phyloP scores from a whole-genome alignment of 345 rosid species.

The Lumnitzera littorea region DNA sequence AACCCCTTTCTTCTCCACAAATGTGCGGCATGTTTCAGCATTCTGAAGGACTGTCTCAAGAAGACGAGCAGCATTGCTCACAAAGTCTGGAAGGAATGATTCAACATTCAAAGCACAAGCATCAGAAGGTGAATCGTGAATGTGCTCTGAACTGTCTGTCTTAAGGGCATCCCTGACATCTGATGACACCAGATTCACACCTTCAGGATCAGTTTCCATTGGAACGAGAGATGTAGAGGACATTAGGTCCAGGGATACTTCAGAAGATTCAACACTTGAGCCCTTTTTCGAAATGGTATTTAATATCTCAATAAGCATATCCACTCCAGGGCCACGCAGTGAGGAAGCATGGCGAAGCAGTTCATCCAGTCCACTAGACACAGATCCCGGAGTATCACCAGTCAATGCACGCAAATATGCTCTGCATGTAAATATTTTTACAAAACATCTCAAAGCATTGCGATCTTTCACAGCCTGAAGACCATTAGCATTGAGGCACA shows the following conservation, averaged over 20 bases:
- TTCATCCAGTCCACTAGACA: slow-evolving; percentile 93
- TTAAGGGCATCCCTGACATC: slow-evolving; percentile 38
- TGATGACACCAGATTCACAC: slow-evolving; percentile 22
- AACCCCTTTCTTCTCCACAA: slow-evolving; percentile 92
- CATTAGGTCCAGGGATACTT: slow-evolving; percentile 32
- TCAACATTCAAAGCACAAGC: slow-evolving; percentile 41
- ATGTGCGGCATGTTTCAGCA: slow-evolving; percentile 83
- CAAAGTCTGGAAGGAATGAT: slow-evolving; percentile 75
- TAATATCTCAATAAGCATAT: slow-evolving; percentile 85
- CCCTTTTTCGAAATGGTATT: slow-evolving; percentile 51
- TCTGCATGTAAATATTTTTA: slow-evolving; percentile 80
- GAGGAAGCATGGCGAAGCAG: slow-evolving; percentile 90
- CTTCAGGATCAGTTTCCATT: slow-evolving; percentile 86
- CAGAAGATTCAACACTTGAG: slow-evolving; percentile 50
- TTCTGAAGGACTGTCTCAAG: slow-evolving; percentile 94
- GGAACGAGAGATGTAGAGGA: slow-evolving; percentile 51
- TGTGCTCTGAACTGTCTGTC: slow-evolving; percentile 44
- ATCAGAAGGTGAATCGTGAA: slow-evolving; percentile 50
- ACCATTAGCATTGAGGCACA: slow-evolving; percentile 81
- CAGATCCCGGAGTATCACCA: slow-evolving; percentile 68
- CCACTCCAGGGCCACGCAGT: slow-evolving; percentile 79
- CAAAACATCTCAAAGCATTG: slow-evolving; percentile 83
- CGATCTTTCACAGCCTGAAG: slow-evolving; percentile 87
- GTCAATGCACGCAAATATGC: slow-evolving; percentile 74
- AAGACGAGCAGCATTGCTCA: slow-evolving; percentile 73